Evolutionary conservation across 129 eudicot genomes (phyloP).

Genomic region (Flaveria linearis): DNA sequence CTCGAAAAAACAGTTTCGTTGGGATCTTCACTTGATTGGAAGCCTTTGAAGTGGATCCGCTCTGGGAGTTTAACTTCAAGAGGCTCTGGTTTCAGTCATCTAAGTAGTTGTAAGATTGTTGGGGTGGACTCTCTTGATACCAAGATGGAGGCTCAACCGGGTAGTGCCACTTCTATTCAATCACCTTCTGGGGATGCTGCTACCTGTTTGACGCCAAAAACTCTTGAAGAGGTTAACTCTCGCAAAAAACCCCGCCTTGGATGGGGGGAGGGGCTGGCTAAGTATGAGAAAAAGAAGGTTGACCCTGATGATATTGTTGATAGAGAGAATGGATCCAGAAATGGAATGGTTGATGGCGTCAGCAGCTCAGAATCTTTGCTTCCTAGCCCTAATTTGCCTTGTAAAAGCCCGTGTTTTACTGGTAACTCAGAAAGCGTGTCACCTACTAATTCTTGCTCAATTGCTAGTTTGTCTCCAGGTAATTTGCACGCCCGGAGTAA

Average conservation of each 20-base stretch:
- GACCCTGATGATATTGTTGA: constrained; percentile 59
- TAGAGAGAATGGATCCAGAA: constrained; percentile 46
- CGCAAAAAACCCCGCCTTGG: constrained; percentile 94
- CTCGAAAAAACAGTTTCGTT: constrained; percentile 54
- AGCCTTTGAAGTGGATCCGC: constrained; percentile 82
- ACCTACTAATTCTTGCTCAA: constrained; percentile 86
- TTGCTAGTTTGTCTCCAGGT: constrained; percentile 91
- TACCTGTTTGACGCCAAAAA: constrained; percentile 45
- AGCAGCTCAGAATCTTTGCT: constrained; percentile 46
- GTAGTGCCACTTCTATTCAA: constrained; percentile 34
- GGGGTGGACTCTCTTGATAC: constrained; percentile 52
- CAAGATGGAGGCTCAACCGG: constrained; percentile 45
- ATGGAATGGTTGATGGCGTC: constrained; percentile 32
- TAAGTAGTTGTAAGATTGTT: constrained; percentile 74
- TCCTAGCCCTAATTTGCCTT: constrained; percentile 38
- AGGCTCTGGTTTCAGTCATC: constrained; percentile 69
- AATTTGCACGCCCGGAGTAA: constrained; percentile 2
- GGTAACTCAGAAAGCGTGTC: constrained; percentile 67
- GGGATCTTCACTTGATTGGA: constrained; percentile 70
- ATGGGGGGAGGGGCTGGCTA: constrained; percentile 98
- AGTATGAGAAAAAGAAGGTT: constrained; percentile 91
- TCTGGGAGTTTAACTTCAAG: constrained; percentile 81
- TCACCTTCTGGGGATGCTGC: constrained; percentile 66
- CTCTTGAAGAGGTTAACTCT: constrained; percentile 60
- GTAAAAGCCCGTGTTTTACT: constrained; percentile 57